These are phyloP conservation scores for Paraphaeosphaeria minitans DNA, from an alignment of 2,329 filamentous ascomycete genomes.

Conservation along the genomic window DNA sequence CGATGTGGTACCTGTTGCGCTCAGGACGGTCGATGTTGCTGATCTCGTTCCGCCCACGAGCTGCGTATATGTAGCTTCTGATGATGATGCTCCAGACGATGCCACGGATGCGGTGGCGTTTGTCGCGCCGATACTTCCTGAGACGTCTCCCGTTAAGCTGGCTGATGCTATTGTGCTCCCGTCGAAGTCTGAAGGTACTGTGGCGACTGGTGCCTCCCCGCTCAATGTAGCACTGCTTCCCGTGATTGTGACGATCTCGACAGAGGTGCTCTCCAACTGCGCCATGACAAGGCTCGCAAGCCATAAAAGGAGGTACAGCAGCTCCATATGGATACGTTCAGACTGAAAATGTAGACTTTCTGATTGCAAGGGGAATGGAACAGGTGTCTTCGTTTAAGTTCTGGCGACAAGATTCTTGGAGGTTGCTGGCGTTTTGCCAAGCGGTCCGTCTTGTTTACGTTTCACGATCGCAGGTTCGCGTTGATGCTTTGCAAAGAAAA, in stretches of 20 bases:
- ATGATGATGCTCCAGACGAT: conserved; percentile 19
- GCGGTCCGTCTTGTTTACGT: background rate
- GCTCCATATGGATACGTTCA: conserved; percentile 28
- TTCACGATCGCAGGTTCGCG: background rate
- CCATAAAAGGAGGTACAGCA: conserved; percentile 28
- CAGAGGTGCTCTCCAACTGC: conserved; percentile 26
- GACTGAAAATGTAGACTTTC: background rate
- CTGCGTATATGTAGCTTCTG: conserved; percentile 30
- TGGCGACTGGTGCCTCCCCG: conserved; percentile 28
- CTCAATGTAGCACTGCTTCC: conserved; percentile 23
- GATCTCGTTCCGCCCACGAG: conserved; percentile 26
- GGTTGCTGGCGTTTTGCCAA: background rate
- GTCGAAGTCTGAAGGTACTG: conserved; percentile 34
- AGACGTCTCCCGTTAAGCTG: conserved; percentile 14
- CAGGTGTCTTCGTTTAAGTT: background rate
- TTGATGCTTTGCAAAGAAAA: background rate
- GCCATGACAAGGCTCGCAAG: conserved; percentile 30
- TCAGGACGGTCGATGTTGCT: conserved; percentile 13
- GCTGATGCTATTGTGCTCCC: conserved; percentile 32
- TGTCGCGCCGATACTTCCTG: conserved; percentile 20
- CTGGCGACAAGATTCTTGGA: background rate
- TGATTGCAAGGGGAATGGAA: background rate
- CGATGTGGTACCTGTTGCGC: conserved; percentile 32
- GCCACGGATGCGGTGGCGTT: conserved; percentile 31
- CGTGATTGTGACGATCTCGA: conserved; percentile 32